Conservation (phyloP, 2,329 filamentous ascomycete species). For the Cryphonectria nitschkei region DNA sequence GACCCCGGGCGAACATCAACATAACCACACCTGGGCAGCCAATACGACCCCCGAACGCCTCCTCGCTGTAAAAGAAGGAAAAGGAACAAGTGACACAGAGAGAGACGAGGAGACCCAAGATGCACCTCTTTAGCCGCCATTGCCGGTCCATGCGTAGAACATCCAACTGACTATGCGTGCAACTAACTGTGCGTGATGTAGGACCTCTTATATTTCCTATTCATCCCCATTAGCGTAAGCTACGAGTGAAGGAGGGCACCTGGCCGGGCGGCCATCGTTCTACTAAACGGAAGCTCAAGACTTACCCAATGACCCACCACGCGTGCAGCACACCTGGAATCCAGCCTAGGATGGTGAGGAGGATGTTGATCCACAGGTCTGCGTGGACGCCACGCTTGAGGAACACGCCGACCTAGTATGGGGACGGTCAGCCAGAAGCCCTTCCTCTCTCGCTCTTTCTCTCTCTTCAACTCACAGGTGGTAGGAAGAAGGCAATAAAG, state of each 20-base stretch:
- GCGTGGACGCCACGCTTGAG: slow-evolving; percentile 24
- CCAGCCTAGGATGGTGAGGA: slow-evolving; percentile 28
- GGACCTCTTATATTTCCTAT: slow-evolving; percentile 17
- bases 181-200: slow-evolving; percentile 14
- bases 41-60: background rate
- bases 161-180: background rate
- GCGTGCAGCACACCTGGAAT: slow-evolving; percentile 27
- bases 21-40: background rate
- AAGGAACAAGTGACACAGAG: background rate
- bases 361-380: slow-evolving; percentile 27
- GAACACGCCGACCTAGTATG: slow-evolving; percentile 22
- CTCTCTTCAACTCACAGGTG: slow-evolving; percentile 19
- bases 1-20: background rate
- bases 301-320: slow-evolving; percentile 30
- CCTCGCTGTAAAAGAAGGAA: background rate
- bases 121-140: background rate
- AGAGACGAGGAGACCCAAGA: background rate
- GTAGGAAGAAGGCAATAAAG: slow-evolving; percentile 28
- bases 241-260: background rate
- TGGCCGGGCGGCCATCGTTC: background rate
- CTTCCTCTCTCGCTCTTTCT: background rate
- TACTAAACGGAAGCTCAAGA: too few species aligned
- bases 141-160: background rate
- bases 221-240: background rate
- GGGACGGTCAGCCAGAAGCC: background rate